These are phyloP conservation scores for Rosa chinensis DNA, from an alignment of 306 rosid genomes.

Conservation along the genomic window DNA sequence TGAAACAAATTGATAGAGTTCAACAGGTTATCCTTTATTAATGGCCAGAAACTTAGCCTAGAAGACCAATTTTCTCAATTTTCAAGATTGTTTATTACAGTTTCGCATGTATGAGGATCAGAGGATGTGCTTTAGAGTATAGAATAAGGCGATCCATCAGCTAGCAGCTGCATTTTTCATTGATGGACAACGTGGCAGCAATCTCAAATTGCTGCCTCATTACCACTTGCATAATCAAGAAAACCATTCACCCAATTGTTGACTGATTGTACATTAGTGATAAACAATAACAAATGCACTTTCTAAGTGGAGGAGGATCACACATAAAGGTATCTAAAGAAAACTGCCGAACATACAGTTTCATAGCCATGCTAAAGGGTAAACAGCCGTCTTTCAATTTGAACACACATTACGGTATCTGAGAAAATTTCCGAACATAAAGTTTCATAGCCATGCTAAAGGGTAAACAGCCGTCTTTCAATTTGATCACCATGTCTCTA, in stretches of 20 bases:
- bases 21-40: too few relatives aligned
- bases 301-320: conserved; percentile 26
- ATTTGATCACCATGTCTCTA: conserved; percentile 46
- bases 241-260: neutral
- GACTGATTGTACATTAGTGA: neutral
- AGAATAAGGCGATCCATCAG: too few relatives aligned
- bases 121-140: too few relatives aligned
- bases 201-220: too few relatives aligned
- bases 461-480: conserved; percentile 38
- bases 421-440: conserved; percentile 45
- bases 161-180: too few relatives aligned
- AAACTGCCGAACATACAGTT: conserved; percentile 46
- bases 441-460: conserved; percentile 46
- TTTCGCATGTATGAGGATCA: too few relatives aligned
- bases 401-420: conserved; percentile 41
- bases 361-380: conserved; percentile 40
- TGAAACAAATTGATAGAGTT: too few relatives aligned
- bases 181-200: too few relatives aligned
- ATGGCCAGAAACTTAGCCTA: too few relatives aligned
- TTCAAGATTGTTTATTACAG: too few relatives aligned
- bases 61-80: too few relatives aligned
- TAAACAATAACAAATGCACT: neutral
- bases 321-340: conserved; percentile 40
- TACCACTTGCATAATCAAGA: too few relatives aligned
- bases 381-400: conserved; percentile 39